Evolutionary conservation across 805 yeast genomes (phyloP).

Genomic region (Wickerhamomyces hampshirensis): DNA sequence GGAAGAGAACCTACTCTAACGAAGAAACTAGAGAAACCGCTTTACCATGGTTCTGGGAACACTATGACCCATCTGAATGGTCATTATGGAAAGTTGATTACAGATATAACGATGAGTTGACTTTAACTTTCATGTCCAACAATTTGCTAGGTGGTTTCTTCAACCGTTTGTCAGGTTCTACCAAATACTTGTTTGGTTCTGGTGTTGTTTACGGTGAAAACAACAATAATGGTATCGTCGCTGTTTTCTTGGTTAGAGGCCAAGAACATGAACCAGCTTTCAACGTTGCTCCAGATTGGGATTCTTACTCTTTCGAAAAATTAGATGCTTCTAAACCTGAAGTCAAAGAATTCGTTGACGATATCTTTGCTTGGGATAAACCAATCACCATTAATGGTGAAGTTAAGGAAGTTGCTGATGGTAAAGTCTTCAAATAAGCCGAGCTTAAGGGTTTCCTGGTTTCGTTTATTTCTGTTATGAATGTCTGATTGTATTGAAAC

Average conservation of each 20-base stretch:
- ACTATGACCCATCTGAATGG: constrained; percentile 89
- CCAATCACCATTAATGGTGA: constrained; percentile 80
- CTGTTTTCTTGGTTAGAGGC: constrained; percentile 94
- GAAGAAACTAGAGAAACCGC: constrained; percentile 94
- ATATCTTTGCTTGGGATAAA: constrained; percentile 98
- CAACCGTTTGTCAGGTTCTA: constrained; percentile 87
- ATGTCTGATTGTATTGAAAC: too few relatives aligned
- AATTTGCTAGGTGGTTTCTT: constrained; percentile 97
- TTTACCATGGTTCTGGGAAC: constrained; percentile 97
- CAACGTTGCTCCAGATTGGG: constrained; percentile 99
- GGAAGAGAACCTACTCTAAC: constrained; percentile 96
- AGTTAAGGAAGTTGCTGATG: constrained; percentile 87
- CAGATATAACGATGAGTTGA: constrained; percentile 97
- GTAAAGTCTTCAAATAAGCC: constrained; percentile 89
- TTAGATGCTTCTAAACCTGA: constrained; percentile 75
- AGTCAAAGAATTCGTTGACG: constrained; percentile 74
- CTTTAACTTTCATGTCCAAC: constrained; percentile 96
- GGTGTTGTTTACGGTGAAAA: constrained; percentile 96
- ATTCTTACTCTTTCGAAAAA: constrained; percentile 80
- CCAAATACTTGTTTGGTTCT: constrained; percentile 91
- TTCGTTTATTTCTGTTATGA: constrained; percentile 2
- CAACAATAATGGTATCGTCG: constrained; percentile 96
- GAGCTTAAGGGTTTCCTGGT: not conserved
- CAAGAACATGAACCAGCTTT: constrained; percentile 88
- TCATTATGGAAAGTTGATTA: constrained; percentile 92